These are phyloP conservation scores for Sugiyamaella mastotermitis DNA, from an alignment of 805 yeast genomes.

Conservation along the genomic window DNA sequence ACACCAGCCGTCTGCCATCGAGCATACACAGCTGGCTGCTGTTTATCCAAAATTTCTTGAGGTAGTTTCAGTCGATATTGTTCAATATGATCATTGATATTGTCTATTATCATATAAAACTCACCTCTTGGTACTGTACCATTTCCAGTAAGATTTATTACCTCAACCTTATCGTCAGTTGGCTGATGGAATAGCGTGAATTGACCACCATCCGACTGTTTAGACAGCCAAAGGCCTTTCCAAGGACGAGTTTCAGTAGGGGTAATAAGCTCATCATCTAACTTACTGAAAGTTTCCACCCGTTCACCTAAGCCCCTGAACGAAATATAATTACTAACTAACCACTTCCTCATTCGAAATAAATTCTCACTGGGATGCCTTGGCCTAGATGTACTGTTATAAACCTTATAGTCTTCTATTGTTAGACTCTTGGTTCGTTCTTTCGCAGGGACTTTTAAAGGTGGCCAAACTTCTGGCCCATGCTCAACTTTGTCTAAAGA, in stretches of 20 bases:
- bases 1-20: background rate
- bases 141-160: constrained; percentile 26
- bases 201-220: constrained; percentile 16
- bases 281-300: constrained; percentile 22
- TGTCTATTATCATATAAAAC: constrained; percentile 21
- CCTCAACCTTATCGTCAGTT: constrained; percentile 21
- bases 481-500: constrained; percentile 17
- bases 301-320: constrained; percentile 18
- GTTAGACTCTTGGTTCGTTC: constrained; percentile 21
- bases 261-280: constrained; percentile 10
- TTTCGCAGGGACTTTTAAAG: constrained; percentile 17
- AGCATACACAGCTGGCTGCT: background rate
- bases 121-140: constrained; percentile 25
- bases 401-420: no score
- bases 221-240: constrained; percentile 27
- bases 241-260: constrained; percentile 16
- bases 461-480: no score
- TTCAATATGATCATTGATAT: constrained; percentile 6
- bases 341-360: constrained; percentile 18
- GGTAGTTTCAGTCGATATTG: background rate
- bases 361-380: constrained; percentile 11
- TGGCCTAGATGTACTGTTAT: background rate
- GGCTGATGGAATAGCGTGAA: constrained; percentile 23
- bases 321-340: background rate
- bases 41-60: background rate